Conservation (phyloP, 2,329 filamentous ascomycete genomes). For the Penicillium sp. region DNA sequence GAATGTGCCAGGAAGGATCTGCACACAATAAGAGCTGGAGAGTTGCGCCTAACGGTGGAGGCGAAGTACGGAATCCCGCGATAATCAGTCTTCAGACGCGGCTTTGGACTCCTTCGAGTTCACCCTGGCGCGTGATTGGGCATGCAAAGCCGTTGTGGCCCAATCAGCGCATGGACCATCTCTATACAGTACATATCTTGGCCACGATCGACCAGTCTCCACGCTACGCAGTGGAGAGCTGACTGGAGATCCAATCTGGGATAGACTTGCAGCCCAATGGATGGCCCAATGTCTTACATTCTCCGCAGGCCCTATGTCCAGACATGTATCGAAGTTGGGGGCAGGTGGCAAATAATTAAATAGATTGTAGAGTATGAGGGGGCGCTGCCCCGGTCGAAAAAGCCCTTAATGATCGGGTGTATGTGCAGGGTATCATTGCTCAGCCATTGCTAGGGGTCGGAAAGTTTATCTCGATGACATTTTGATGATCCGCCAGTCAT, state of each 20-base stretch:
- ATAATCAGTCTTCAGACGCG: conserved; percentile 1
- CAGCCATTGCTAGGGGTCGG: neutral
- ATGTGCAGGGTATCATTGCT: conserved; percentile 12
- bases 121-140: conserved; percentile 14
- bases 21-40: conserved; percentile 7
- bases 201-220: conserved; percentile 7
- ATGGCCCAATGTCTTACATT: conserved; percentile 22
- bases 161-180: conserved; percentile 25
- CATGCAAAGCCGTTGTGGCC: conserved; percentile 15
- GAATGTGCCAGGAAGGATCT: conserved; percentile 16
- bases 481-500: neutral
- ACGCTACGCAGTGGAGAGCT: conserved; percentile 8
- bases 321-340: conserved; percentile 2
- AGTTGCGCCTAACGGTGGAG: conserved; percentile 17
- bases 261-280: conserved; percentile 22
- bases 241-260: conserved; percentile 6
- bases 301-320: neutral
- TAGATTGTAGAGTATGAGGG: neutral
- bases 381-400: conserved; percentile 7
- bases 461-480: conserved; percentile 14
- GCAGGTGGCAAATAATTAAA: conserved; percentile 7
- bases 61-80: conserved; percentile 15
- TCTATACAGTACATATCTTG: conserved; percentile 8
- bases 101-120: neutral
- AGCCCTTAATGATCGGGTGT: conserved; percentile 7